A percentile compares a stretch with the other conserved stretches of the same genome.
These are phyloP conservation scores for Stagonosporopsis cucurbitacearum DNA, from an alignment of 2,329 filamentous ascomycete genomes.

Conservation along the genomic window DNA sequence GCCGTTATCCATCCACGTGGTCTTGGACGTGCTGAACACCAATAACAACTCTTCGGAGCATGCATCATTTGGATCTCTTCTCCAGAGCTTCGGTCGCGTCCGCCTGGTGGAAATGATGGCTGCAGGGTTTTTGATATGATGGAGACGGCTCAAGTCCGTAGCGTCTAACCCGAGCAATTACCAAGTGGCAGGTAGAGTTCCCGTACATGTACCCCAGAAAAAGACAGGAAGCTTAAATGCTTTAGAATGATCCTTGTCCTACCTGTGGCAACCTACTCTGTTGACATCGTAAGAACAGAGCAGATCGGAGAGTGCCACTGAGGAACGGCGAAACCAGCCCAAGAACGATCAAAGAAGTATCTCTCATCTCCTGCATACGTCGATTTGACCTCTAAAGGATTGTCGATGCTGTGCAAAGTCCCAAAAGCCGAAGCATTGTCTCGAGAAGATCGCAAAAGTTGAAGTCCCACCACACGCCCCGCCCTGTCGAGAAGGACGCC, in stretches of 20 bases:
- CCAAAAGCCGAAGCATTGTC: not conserved
- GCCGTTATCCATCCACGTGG: constrained; percentile 13
- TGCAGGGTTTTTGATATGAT: not conserved
- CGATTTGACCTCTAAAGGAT: not conserved
- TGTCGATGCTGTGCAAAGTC: not conserved
- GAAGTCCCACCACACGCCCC: not conserved
- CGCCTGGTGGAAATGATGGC: not conserved
- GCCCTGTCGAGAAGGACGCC: not conserved
- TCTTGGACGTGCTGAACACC: not conserved
- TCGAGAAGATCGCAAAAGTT: not conserved
- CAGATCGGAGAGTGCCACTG: not conserved
- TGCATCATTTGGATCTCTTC: not conserved
- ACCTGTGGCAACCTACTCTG: not conserved
- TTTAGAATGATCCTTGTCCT: not conserved
- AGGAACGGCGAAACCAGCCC: not conserved
- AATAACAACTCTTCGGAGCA: not conserved
- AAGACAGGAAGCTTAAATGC: not conserved
- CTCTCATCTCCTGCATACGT: no score
- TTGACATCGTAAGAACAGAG: not conserved
- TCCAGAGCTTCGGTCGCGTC: not conserved
- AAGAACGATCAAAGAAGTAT: not conserved
- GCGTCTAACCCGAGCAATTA: not conserved
- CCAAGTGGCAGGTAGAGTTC: not conserved
- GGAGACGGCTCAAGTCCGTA: not conserved
- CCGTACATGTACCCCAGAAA: not conserved